Conservation (phyloP, 495 filamentous ascomycete genomes). For the Schizothecium vesticola region DNA sequence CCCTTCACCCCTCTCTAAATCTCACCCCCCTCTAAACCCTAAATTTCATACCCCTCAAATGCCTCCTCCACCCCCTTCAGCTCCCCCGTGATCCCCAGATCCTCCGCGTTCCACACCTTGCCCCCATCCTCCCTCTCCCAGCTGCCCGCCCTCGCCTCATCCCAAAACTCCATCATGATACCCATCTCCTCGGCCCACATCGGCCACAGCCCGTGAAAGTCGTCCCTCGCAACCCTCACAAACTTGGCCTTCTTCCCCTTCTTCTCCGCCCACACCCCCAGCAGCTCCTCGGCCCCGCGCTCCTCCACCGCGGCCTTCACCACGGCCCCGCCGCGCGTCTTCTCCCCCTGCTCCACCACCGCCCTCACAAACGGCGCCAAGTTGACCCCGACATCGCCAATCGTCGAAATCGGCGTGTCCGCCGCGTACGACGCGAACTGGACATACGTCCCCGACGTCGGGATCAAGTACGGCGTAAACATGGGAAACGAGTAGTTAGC, state of each 20-base stretch:
- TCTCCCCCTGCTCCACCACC: slow-evolving; percentile 34
- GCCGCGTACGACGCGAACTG: slow-evolving; percentile 27
- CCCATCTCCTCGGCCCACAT: slow-evolving; percentile 35
- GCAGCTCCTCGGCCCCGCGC: slow-evolving; percentile 28
- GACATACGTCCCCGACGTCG: slow-evolving; percentile 29
- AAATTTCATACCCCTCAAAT: slow-evolving; percentile 10
- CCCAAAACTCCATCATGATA: slow-evolving; percentile 39
- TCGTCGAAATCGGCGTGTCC: slow-evolving; percentile 28
- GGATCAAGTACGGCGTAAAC: slow-evolving; percentile 29
- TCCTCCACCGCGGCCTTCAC: slow-evolving; percentile 30
- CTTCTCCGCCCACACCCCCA: slow-evolving; percentile 33
- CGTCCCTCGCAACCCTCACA: slow-evolving; percentile 16
- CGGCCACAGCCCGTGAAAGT: slow-evolving; percentile 33
- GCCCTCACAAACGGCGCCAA: slow-evolving; percentile 34
- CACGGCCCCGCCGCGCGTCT: slow-evolving; percentile 25
- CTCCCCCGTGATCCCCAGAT: slow-evolving; percentile 13
- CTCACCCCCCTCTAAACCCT: background rate
- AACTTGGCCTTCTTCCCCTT: slow-evolving; percentile 26
- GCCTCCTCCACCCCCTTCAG: slow-evolving; percentile 16
- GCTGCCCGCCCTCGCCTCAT: slow-evolving; percentile 25
- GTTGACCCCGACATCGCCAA: slow-evolving; percentile 39
- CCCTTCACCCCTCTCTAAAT: background rate
- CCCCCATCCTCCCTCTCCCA: slow-evolving; percentile 25
- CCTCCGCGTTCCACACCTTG: slow-evolving; percentile 14
- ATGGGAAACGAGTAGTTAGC: slow-evolving; percentile 29